Evolutionary conservation across 169 alveolate species (phyloP).

Genomic region (Prorocentrum cordatum): DNA sequence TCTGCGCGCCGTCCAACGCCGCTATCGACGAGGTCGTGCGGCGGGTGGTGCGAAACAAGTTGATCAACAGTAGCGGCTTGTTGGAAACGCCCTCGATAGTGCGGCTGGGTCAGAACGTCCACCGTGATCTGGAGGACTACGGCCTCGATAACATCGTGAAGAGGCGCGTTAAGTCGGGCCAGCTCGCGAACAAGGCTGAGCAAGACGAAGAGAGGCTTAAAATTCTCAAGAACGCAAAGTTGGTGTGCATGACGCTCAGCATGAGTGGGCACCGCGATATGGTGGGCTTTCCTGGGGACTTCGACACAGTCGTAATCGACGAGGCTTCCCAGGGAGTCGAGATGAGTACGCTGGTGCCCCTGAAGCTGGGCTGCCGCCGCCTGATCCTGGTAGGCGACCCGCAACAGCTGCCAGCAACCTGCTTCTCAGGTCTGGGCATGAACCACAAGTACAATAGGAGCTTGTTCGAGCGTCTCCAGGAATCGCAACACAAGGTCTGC

Average conservation of each 20-base stretch:
- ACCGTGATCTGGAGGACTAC: neutral
- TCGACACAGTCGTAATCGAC: slow-evolving; percentile 94
- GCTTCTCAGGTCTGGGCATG: slow-evolving; percentile 78
- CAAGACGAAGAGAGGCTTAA: slow-evolving; percentile 72
- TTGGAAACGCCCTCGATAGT: slow-evolving; percentile 79
- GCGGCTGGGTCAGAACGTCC: slow-evolving; percentile 77
- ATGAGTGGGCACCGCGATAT: slow-evolving; percentile 84
- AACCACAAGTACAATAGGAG: slow-evolving; percentile 79
- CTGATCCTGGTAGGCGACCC: slow-evolving; percentile 97
- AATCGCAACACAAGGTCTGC: slow-evolving; percentile 78
- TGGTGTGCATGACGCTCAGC: slow-evolving; percentile 86
- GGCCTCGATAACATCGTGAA: slow-evolving; percentile 21
- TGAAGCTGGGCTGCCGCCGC: slow-evolving; percentile 80
- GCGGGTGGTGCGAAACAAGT: slow-evolving; percentile 74
- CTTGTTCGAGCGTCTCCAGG: slow-evolving; percentile 86
- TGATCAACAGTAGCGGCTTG: too few species aligned
- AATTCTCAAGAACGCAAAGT: slow-evolving; percentile 79
- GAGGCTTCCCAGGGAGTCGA: slow-evolving; percentile 92
- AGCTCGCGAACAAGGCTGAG: neutral
- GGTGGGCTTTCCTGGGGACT: slow-evolving; percentile 70
- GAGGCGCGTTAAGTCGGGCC: neutral
- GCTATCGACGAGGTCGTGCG: slow-evolving; percentile 97
- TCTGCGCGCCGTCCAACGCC: slow-evolving; percentile 98
- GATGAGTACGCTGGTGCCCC: slow-evolving; percentile 81
- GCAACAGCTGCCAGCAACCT: slow-evolving; percentile 96